Evolutionary conservation across 208 protist species (phyloP), one percentile per base, ranked within the genome.

Genomic region (Naegleria fowleri): DNA sequence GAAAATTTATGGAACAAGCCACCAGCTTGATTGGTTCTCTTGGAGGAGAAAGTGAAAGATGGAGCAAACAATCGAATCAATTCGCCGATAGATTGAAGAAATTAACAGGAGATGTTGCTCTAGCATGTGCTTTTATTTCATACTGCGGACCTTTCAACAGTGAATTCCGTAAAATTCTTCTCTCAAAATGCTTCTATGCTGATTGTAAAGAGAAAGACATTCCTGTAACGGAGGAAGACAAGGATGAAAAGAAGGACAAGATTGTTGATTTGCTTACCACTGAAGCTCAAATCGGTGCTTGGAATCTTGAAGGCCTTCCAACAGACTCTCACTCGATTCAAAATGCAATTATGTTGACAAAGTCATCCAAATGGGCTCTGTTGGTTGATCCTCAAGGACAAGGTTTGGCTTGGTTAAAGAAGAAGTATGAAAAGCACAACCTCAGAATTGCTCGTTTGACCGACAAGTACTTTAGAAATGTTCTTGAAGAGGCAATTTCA

Each of bases 91-190:
- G 97, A 29, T 99, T 99, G 88, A 93, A 95, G 36, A 95, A 96
- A 52, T 96, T 99, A 22, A 96, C 99, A 29, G 98, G 98, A 76
- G 98, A 99, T 93, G 98, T 99, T 9, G 97, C 97, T 39, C 92
- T 99, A n/a, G 97, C 97, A 76, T 97, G 97, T 91, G 98, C 98
- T 43, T 99, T 99, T 94, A 97, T 99, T 90, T 98, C 96, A 16
- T 99, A 99, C 95, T 98, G 97, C 92, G 98, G 98, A 52, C 98
- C 98, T 39, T 99, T 99, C 94, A 99, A 99, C 95, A 95, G 97
- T 39, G 95, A 98, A 92, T 99, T 98, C 96, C 96, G 98, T 87
- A 92, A 96, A 39, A 93, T 96, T 91, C 95, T 99, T 51, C 93
- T 99, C 13, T 96, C 97, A 94, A 95, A 97, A 41, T 96, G 94